Percentiles rank a stretch among this genome's conserved stretches.
phyloP scores from a whole-genome alignment of 2,329 filamentous ascomycete genomes.

The Colletotrichum cereale region DNA sequence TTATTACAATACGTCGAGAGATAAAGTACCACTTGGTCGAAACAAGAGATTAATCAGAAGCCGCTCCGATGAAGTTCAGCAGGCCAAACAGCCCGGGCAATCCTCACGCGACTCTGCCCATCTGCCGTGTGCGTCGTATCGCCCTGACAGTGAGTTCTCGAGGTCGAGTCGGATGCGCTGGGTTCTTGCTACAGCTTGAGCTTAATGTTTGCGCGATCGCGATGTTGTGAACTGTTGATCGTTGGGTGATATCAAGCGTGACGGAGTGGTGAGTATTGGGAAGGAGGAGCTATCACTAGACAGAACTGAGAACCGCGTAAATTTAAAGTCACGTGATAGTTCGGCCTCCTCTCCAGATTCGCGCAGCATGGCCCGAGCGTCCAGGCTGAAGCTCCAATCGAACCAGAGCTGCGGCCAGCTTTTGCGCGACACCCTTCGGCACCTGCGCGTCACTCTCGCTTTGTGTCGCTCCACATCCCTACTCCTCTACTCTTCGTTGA shows the following conservation, averaged over 20 bases:
- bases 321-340: constrained; percentile 58
- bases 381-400: constrained; percentile 25
- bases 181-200: not conserved
- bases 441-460: constrained; percentile 30
- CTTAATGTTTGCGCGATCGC: not conserved
- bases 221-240: constrained; percentile 11
- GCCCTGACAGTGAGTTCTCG: constrained; percentile 2
- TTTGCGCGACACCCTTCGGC: constrained; percentile 26
- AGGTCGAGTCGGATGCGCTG: not conserved
- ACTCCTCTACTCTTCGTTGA: not conserved
- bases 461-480: constrained; percentile 22
- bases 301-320: constrained; percentile 29
- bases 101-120: constrained; percentile 59
- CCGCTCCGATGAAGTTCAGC: constrained; percentile 47
- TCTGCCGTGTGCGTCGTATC: constrained; percentile 48
- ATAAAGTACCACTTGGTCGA: constrained; percentile 27
- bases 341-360: not conserved
- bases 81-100: constrained; percentile 64
- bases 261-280: constrained; percentile 29
- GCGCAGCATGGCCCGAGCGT: constrained; percentile 15
- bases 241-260: constrained; percentile 21
- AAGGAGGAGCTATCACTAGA: constrained; percentile 34
- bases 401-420: constrained; percentile 17
- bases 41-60: constrained; percentile 35
- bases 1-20: constrained; percentile 14